Evolutionary conservation across 352 stramenopile genomes (phyloP), one percentile per base, ranked within the genome.

Genomic region (Phytophthora cactorum): DNA sequence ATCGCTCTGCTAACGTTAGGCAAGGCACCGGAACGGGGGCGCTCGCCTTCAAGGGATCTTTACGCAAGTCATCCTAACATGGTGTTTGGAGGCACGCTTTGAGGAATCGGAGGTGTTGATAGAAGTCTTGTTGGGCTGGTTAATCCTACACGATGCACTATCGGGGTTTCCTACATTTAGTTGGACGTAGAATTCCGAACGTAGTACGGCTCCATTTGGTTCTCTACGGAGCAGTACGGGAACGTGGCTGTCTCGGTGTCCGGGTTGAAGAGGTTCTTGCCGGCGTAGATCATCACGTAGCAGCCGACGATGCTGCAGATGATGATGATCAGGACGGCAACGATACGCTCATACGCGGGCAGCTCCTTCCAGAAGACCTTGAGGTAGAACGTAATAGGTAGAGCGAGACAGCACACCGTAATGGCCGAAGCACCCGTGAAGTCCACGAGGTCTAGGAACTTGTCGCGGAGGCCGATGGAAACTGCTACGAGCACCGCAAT

Each of bases 401-500:
- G 59, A 25, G 82, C 68, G 29, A 84, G 70, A 63, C 75, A 84
- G 66, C 73, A 81, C 34, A 81, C 62, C 0, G 75, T 74, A 49
- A 79, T 84, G 32, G 67, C 61, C n/a, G 75, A 84, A 10, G 78
- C 72, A 14, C 78, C 78, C n/a, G 74, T 80, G 44, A 86, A 86
- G 44, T 86, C 78, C 8, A 77, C 63, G 3, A 86, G 60, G 51
- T 83, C 78, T 27, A 77, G 50, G 64, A 86, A 82, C 44, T 81
- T 65, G 38, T 74, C 58, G 32, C 75, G 65, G 34, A 82, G 68
- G 17, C 74, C 62, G 52, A 84, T 77, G 28, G 78, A 63, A 9
- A 62, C 66, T 5, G 51, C 68, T 15, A 83, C 74, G 12, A 80
- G 71, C 10, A 80, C 17, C 14, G 65, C 72, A 39, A 86, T 73